Evolutionary conservation across 1,284 basidiomycete species (phyloP).

Genomic region (Ceratobasidium sp.): DNA sequence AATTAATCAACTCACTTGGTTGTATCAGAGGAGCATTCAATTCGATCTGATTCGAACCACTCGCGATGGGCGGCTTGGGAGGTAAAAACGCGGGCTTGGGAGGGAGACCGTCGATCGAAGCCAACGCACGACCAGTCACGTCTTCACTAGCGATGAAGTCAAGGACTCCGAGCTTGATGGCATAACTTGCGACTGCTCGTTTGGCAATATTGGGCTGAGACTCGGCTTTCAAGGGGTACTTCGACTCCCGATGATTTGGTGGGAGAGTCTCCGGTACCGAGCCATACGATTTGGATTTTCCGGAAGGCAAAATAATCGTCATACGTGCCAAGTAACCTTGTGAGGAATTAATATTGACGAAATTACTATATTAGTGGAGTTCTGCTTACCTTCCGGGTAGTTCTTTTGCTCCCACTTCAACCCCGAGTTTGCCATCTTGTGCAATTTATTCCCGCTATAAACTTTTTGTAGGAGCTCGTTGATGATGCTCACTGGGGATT

Average conservation of each 20-base stretch:
- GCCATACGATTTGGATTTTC: slow-evolving; percentile 21
- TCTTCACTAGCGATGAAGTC: slow-evolving; percentile 25
- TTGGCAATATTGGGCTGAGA: neutral
- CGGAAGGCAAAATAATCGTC: slow-evolving; percentile 34
- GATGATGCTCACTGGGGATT: slow-evolving; percentile 19
- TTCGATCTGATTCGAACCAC: neutral
- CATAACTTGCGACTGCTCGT: slow-evolving; percentile 11
- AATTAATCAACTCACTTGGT: neutral
- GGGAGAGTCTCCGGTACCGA: neutral
- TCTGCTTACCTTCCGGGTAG: neutral
- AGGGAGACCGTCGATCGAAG: neutral
- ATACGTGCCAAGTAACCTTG: slow-evolving; percentile 24
- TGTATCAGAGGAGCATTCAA: neutral
- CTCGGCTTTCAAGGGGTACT: slow-evolving; percentile 3
- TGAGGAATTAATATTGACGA: neutral
- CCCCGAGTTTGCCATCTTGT: slow-evolving; percentile 10
- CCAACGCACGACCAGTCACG: neutral
- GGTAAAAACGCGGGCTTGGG: neutral
- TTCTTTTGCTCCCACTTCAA: slow-evolving; percentile 18
- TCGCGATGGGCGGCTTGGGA: neutral
- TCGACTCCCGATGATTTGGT: neutral
- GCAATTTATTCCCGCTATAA: slow-evolving; percentile 20
- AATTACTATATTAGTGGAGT: neutral
- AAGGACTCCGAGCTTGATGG: slow-evolving; percentile 22
- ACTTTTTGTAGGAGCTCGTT: slow-evolving; percentile 23